Base-by-base conservation (phyloP, 176 grass and related monocot species). In the Echinochloa phyllopogon region DNA sequence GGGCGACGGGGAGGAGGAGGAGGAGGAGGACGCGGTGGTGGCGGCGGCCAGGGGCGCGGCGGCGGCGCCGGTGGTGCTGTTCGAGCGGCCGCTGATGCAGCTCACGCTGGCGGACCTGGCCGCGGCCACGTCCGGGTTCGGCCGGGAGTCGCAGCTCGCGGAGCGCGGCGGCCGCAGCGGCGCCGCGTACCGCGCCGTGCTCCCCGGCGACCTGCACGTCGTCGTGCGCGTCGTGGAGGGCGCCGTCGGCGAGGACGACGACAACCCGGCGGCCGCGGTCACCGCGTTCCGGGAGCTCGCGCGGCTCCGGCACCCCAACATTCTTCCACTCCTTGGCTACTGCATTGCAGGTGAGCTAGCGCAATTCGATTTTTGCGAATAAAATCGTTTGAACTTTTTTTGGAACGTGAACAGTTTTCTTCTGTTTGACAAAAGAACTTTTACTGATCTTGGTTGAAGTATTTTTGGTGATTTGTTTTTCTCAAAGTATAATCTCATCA, bases 251-350 rank as follows among this genome's bases (percentile, higher is more conserved):
- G 64, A 60, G 33, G 91, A 88, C 2, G 91, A 90, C 1, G 88
- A 71, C 65, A 10, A 71, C 78, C 71, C 88, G 8, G 29, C 80
- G 0, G 66, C 80, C 24, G 89, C 89, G 0, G 79, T 85, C 33
- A 18, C 68, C 36, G 77, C 70, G 50, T 96, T 99, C 66, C 87
- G 86, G 20, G 91, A 99, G 4, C 81, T 96, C 10, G 91, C 89
- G 9, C 85, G 85, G 25, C 89, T 99, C 58, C 90, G 94, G 76
- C 96, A 99, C 82, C 93, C 93, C 11, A 96, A 99, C 55, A 91
- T 99, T 60, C 85, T 99, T 0, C 96, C 93, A 24, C 89, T 99
- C 47, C 82, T 94, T 57, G 96, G 96, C 23, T 99, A 96, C 73
- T 99, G 96, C 89, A 89, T 96, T 21, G 77, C 96, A 68, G 96